Percentiles rank a stretch among this genome's conserved stretches.
These are phyloP conservation scores for Rhamnella rubrinervis DNA, from an alignment of 331 rosid species.

Conservation along the genomic window DNA sequence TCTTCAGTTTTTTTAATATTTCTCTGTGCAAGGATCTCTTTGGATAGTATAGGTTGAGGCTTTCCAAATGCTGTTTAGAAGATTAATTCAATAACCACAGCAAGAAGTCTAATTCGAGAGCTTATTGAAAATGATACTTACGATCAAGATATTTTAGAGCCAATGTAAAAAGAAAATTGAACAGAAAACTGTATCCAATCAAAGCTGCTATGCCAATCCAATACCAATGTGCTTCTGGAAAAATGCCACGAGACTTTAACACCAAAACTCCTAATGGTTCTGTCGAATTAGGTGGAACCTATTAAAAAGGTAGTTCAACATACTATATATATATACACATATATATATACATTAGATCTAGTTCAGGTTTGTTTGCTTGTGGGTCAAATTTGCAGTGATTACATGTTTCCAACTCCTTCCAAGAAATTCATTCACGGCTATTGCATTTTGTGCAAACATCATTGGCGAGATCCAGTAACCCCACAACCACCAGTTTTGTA, in stretches of 20 bases:
- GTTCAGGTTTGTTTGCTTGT: background rate
- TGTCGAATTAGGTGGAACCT: constrained; percentile 57
- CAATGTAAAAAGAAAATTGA: constrained; percentile 54
- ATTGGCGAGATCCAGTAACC: constrained; percentile 85
- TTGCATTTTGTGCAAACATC: constrained; percentile 92
- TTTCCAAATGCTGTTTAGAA: constrained; percentile 59
- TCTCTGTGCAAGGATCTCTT: constrained; percentile 59
- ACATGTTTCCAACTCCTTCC: constrained; percentile 85
- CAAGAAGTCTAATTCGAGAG: constrained; percentile 3
- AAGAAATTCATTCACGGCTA: constrained; percentile 82
- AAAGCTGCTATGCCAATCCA: constrained; percentile 90
- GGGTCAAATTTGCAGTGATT: constrained; percentile 4
- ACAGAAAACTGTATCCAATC: constrained; percentile 61
- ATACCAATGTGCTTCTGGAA: constrained; percentile 71
- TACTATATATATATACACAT: background rate
- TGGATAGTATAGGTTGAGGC: constrained; percentile 67
- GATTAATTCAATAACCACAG: constrained; percentile 19
- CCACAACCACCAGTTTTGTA: constrained; percentile 76
- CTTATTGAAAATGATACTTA: constrained; percentile 34
- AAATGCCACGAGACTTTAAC: constrained; percentile 73
- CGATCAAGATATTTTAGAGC: constrained; percentile 72
- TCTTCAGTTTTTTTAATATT: constrained; percentile 42
- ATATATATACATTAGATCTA: background rate
- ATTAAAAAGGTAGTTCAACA: constrained; percentile 7
- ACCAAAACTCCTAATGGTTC: constrained; percentile 69